phyloP scores from a whole-genome alignment of 371 early-diverging fungal species.

The Dinochytrium kinnereticum region DNA sequence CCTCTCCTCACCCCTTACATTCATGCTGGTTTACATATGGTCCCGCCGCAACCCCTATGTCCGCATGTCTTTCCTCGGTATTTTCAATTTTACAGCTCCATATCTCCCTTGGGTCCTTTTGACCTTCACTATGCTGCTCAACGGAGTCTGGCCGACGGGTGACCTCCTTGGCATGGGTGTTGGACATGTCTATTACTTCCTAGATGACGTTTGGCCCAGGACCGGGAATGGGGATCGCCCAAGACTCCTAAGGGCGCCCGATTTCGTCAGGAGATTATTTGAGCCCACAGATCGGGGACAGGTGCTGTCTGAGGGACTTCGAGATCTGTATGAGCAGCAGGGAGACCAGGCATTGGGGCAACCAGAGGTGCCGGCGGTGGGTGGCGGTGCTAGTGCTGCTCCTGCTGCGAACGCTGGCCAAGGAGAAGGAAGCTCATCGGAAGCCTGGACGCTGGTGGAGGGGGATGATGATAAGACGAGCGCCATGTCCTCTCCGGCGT shows the following conservation, averaged over 20 bases:
- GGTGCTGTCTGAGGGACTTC: background rate
- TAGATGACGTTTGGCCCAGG: slow-evolving; percentile 92
- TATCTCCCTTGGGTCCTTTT: slow-evolving; percentile 91
- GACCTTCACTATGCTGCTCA: slow-evolving; percentile 77
- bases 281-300: background rate
- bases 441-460: slow-evolving; percentile 4
- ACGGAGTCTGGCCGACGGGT: slow-evolving; percentile 75
- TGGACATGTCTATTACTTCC: slow-evolving; percentile 93
- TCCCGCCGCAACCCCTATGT: slow-evolving; percentile 88
- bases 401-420: background rate
- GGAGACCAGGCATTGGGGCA: background rate
- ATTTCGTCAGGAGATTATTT: slow-evolving; percentile 15
- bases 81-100: slow-evolving; percentile 90
- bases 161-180: slow-evolving; percentile 86
- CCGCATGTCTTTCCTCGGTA: slow-evolving; percentile 84
- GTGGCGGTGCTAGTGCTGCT: background rate
- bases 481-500: background rate
- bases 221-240: slow-evolving; percentile 44
- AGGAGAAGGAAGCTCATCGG: background rate
- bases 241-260: slow-evolving; percentile 17
- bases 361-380: too few relatives aligned
- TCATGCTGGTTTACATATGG: slow-evolving; percentile 94
- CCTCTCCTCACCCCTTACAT: slow-evolving; percentile 82
- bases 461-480: background rate
- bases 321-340: background rate